These are phyloP conservation scores for Neoboletus magnificus DNA, from an alignment of 768 basidiomycete species.

Conservation along the genomic window DNA sequence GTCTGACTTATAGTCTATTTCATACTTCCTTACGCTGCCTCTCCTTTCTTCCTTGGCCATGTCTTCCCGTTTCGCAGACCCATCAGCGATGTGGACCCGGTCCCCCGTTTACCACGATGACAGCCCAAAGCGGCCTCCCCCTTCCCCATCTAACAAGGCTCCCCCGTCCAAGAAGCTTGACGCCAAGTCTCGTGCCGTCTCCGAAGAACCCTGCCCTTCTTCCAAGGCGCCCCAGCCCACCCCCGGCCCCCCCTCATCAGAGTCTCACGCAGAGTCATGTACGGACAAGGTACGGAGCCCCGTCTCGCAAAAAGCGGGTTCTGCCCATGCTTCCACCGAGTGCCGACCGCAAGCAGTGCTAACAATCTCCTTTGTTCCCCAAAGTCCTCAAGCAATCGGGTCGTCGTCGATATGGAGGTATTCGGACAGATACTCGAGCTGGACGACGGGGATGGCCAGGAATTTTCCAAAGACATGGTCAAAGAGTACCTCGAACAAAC, in stretches of 20 bases:
- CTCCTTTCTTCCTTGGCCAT: slow-evolving; percentile 11
- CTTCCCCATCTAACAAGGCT: slow-evolving; percentile 33
- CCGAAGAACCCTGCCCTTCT: slow-evolving; percentile 23
- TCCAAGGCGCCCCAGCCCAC: slow-evolving; percentile 8
- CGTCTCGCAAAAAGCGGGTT: not conserved
- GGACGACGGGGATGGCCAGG: slow-evolving; percentile 75
- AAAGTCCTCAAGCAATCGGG: slow-evolving; percentile 16
- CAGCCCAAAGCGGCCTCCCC: slow-evolving; percentile 26
- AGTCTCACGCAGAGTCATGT: slow-evolving; percentile 19
- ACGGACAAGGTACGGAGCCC: slow-evolving; percentile 27
- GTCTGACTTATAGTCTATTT: slow-evolving; percentile 31
- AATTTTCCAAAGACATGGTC: slow-evolving; percentile 80
- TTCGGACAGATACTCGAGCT: slow-evolving; percentile 89
- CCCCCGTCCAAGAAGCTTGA: slow-evolving; percentile 32
- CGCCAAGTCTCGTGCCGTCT: slow-evolving; percentile 29
- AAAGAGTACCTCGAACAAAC: slow-evolving; percentile 82
- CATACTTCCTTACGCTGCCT: slow-evolving; percentile 9
- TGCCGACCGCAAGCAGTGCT: not conserved
- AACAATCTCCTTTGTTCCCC: not conserved
- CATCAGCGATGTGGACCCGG: slow-evolving; percentile 28
- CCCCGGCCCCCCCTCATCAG: slow-evolving; percentile 5
- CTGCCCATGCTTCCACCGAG: not conserved
- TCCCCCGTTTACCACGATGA: slow-evolving; percentile 31
- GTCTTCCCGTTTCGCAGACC: slow-evolving; percentile 30
- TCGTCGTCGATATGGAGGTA: slow-evolving; percentile 71